A percentile compares a stretch with the other conserved stretches of the same genome.
phyloP scores from a whole-genome alignment of 768 basidiomycete genomes.

The Roridomyces roridus region DNA sequence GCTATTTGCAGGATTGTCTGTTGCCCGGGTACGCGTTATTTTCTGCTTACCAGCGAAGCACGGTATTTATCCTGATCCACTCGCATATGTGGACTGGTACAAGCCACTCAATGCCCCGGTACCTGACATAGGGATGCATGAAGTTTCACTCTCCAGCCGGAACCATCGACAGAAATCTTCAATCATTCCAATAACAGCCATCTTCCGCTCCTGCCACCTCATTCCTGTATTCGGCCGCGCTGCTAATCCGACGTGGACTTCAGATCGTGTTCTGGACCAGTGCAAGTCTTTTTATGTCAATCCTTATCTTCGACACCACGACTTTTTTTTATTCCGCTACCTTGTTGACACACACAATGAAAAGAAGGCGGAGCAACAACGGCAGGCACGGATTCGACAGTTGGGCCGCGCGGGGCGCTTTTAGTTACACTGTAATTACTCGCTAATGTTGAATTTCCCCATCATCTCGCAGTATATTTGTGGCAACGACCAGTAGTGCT shows the following conservation, averaged over 20 bases:
- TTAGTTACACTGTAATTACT: no score
- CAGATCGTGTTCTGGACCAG: conserved; percentile 27
- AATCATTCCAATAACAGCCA: conserved; percentile 29
- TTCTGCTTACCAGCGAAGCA: conserved; percentile 27
- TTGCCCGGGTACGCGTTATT: conserved; percentile 32
- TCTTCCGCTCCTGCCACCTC: conserved; percentile 36
- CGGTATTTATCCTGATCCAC: conserved; percentile 16
- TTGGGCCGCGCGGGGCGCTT: conserved; percentile 3
- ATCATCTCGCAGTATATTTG: no score
- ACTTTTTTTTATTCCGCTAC: conserved; percentile 32
- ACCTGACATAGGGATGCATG: conserved; percentile 22
- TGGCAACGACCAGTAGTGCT: no score
- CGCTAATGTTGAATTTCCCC: no score
- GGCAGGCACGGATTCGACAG: not conserved
- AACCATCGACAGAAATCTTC: conserved; percentile 16
- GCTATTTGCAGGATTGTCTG: conserved; percentile 30
- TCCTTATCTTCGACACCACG: no score
- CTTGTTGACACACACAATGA: not conserved
- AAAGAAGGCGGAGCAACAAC: not conserved
- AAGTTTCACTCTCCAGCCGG: conserved; percentile 20
- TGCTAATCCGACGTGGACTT: conserved; percentile 26
- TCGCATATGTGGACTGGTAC: conserved; percentile 35
- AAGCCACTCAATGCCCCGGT: conserved; percentile 24
- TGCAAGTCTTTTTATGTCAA: conserved; percentile 32
- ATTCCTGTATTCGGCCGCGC: conserved; percentile 27